Percentiles rank a stretch among this genome's conserved stretches.
These are phyloP conservation scores for Trichoderma semiorbis DNA, from an alignment of 2,329 filamentous ascomycete species.

Conservation along the genomic window DNA sequence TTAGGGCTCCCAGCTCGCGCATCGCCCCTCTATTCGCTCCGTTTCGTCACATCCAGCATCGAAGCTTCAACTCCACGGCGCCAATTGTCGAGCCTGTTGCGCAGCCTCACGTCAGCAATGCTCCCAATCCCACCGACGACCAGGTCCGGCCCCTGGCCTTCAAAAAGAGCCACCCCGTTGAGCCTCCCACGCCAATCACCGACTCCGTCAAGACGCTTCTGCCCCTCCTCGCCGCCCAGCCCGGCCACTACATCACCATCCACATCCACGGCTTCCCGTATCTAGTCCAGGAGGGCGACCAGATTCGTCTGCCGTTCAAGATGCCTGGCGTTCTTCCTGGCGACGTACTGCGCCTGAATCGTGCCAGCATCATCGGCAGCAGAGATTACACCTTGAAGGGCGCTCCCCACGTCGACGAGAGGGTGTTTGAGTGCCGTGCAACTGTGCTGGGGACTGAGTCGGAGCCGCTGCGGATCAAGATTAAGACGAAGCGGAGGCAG, in stretches of 20 bases:
- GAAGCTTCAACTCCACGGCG: constrained; percentile 47
- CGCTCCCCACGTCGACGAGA: constrained; percentile 75
- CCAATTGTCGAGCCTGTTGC: constrained; percentile 45
- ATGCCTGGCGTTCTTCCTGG: constrained; percentile 75
- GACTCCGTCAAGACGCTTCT: constrained; percentile 59
- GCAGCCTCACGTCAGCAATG: constrained; percentile 36
- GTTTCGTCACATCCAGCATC: constrained; percentile 27
- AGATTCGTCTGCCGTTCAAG: constrained; percentile 72
- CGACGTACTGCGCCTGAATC: constrained; percentile 83
- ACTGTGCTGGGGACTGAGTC: constrained; percentile 80
- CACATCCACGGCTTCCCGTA: constrained; percentile 79
- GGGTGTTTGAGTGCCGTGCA: constrained; percentile 80
- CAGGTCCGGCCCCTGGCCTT: constrained; percentile 36
- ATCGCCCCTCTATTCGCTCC: constrained; percentile 25
- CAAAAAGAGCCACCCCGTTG: constrained; percentile 38
- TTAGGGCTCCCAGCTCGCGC: constrained; percentile 42
- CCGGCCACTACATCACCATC: constrained; percentile 72
- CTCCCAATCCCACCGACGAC: constrained; percentile 34
- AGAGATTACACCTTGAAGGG: constrained; percentile 88
- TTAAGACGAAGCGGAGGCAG: constrained; percentile 79
- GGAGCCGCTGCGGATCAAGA: constrained; percentile 71
- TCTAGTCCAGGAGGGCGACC: constrained; percentile 73
- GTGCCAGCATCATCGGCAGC: constrained; percentile 76
- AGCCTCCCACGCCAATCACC: constrained; percentile 43
- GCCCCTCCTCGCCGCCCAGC: constrained; percentile 69